phyloP scores from a whole-genome alignment of 108 stramenopile genomes.

The Nitzschia putrida region DNA sequence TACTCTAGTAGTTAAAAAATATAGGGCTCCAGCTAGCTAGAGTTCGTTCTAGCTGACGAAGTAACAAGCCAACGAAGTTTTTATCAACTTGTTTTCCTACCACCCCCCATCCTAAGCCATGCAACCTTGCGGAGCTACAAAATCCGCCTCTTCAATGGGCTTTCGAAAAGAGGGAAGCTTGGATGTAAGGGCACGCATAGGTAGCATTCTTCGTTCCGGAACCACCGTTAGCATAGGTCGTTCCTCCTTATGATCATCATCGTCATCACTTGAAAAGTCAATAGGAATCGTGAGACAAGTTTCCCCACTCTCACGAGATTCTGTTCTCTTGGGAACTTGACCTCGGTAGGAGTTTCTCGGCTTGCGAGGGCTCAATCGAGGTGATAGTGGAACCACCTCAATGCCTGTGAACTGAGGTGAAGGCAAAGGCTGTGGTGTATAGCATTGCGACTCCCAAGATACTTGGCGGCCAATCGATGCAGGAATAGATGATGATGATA shows the following conservation, averaged over 20 bases:
- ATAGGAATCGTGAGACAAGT: conserved; percentile 2
- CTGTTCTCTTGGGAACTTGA: background rate
- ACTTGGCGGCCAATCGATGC: conserved; percentile 4
- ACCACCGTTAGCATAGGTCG: background rate
- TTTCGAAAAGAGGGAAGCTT: conserved; percentile 11
- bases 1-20: too few relatives aligned
- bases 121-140: conserved; percentile 5
- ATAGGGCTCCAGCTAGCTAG: too few relatives aligned
- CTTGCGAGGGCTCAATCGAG: too few relatives aligned
- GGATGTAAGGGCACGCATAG: background rate
- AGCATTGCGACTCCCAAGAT: conserved; percentile 17
- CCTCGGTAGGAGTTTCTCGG: background rate
- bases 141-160: background rate
- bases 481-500: background rate
- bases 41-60: too few relatives aligned
- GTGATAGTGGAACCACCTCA: too few relatives aligned
- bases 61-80: too few relatives aligned
- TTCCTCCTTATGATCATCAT: background rate
- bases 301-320: background rate
- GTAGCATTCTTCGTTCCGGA: conserved; percentile 2
- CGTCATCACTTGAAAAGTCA: background rate
- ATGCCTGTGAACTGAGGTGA: too few relatives aligned
- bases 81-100: too few relatives aligned
- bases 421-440: too few relatives aligned
- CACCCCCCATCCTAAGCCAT: background rate